phyloP scores from a whole-genome alignment of 75 land plant genomes.

The Cryptomeria japonica region DNA sequence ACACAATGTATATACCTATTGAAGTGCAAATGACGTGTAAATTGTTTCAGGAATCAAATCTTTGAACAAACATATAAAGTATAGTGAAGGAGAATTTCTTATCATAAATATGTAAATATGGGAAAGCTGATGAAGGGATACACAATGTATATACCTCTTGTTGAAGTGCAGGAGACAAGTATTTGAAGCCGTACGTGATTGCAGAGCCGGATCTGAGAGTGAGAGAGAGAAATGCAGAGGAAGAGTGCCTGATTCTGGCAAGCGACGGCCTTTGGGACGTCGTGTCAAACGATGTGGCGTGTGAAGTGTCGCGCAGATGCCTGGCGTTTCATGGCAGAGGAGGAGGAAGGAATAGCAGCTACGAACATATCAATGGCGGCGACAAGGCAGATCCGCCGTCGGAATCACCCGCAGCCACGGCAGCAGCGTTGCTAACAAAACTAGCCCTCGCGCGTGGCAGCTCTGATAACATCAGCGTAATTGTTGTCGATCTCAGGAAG shows the following conservation, averaged over 20 bases:
- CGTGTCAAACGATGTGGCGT: conserved; percentile 65
- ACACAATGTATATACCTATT: too few relatives aligned
- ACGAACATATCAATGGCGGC: too few relatives aligned
- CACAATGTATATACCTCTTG: not conserved
- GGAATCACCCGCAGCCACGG: conserved; percentile 51
- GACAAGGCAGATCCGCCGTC: conserved; percentile 17
- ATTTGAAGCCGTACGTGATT: conserved; percentile 72
- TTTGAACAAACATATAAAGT: too few relatives aligned
- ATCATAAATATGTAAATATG: too few relatives aligned
- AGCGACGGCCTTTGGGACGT: conserved; percentile 93
- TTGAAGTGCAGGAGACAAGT: conserved; percentile 50
- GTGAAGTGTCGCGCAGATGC: conserved; percentile 59
- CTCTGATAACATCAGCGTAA: conserved; percentile 87
- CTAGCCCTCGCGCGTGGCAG: conserved; percentile 77
- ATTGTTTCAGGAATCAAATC: too few relatives aligned
- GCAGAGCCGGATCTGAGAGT: conserved; percentile 75
- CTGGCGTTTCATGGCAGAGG: conserved; percentile 15
- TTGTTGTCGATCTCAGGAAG: conserved; percentile 76
- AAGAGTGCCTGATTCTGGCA: conserved; percentile 72
- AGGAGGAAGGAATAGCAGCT: not conserved
- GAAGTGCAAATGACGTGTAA: too few relatives aligned
- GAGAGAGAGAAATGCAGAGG: conserved; percentile 44
- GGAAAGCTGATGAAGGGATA: not conserved
- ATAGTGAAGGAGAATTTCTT: too few relatives aligned
- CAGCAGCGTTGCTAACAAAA: conserved; percentile 81